Evolutionary conservation across 345 rosid genomes (phyloP), one percentile per base, ranked within the genome.

Genomic region (Geranium brycei): DNA sequence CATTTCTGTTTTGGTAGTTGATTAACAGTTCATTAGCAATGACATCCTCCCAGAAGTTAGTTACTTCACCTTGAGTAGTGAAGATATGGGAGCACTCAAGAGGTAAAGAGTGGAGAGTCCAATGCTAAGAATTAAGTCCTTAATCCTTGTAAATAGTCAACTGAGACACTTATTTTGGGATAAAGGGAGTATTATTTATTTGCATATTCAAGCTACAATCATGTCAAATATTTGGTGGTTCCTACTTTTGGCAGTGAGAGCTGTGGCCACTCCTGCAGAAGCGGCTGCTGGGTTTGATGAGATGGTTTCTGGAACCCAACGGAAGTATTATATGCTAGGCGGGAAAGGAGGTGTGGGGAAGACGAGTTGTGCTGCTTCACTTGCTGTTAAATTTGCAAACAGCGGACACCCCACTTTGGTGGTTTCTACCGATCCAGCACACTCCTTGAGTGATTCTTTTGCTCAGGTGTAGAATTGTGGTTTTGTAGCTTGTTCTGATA

Each of bases 341-440:
- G 97, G 99, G 18, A 93, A 93, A 77, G 97, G 99, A 68, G 99
- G 99, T 72, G 99, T 93, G 5, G 97, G 99, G 41, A 90, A 93
- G 84, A 90, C 99, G 2, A 90, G 95, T 60, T 88, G 99, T 60
- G 99, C 99, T 72, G 97, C 97, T 80, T 90, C 99, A 61, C 88
- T 93, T 63, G 99, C 96, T 64, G 97, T 93, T 5, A 88, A 86
- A 75, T 88, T 93, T 75, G 97, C 97, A 16, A 90, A 90, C 75
- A 88, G 74, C 79, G 97, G 97, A 58, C 99, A 93, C 73, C 96
- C 96, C 7, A 93, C 97, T 76, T 83, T 93, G 59, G 99, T 90
- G 61, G 99, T 93, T 47, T 93, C 99, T 41, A 93, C 99, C 19
- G 97, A 90, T 83, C 97, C 97, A 31, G 99, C 97, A 4, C 99